Conservation (phyloP, 2,329 filamentous ascomycete species). For the Aspergillus sp. region DNA sequence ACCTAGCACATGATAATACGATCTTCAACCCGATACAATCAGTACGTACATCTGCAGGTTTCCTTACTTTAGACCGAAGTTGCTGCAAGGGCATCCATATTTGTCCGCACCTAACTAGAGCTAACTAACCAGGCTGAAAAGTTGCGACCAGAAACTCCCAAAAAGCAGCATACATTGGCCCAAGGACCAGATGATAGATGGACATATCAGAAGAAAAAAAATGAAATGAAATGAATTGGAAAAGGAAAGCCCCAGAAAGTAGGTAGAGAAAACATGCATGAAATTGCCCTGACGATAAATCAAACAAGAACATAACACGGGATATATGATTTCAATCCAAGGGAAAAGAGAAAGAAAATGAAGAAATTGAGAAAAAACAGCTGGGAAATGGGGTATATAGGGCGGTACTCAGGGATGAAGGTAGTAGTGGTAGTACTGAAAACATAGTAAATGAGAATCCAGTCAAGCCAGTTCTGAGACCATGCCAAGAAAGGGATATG, state of each 20-base stretch:
- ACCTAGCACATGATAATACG: neutral
- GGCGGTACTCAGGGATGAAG: neutral
- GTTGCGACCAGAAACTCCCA: neutral
- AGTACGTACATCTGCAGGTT: neutral
- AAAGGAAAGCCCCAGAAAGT: neutral
- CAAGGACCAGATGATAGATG: neutral
- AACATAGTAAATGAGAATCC: neutral
- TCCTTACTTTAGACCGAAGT: neutral
- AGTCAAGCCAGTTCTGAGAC: constrained; percentile 7
- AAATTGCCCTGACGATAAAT: neutral
- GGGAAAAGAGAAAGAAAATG: neutral
- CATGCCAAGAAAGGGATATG: constrained; percentile 2
- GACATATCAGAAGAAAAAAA: constrained; percentile 1
- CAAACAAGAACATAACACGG: neutral
- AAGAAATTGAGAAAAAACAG: neutral
- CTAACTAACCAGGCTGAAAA: too few relatives aligned
- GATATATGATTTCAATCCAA: constrained; percentile 4
- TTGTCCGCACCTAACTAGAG: too few relatives aligned
- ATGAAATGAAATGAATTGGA: neutral
- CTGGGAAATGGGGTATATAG: constrained; percentile 12
- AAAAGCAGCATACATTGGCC: constrained; percentile 1
- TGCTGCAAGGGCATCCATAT: neutral
- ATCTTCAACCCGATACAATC: neutral
- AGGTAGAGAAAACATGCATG: constrained; percentile 1
- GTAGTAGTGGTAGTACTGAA: neutral